Base-by-base conservation (phyloP, 208 protist species). In the Leishmania martiniquensis region DNA sequence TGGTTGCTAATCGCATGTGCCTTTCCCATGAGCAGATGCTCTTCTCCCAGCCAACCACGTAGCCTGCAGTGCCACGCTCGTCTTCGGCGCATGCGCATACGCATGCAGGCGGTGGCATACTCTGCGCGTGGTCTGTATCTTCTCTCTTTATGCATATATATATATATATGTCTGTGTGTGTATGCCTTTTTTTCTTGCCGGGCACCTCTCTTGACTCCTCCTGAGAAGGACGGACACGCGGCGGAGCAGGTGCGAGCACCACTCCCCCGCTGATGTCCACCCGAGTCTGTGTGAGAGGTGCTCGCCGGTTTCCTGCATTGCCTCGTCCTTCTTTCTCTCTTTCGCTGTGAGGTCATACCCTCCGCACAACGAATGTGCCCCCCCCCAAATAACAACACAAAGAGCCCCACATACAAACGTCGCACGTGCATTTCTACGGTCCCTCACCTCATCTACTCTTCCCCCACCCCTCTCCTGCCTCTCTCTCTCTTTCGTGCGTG, bases 231-330 rank as follows among this genome's bases (percentile, higher is more conserved):
- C 29, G 57, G 57, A 29, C 37, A 63, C 2, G 29, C 57, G 29
- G 57, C 29, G 57, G 57, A 63, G 57, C 9, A 63, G 57, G 57
- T 63, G 29, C 57, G 57, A 32, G 57, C 57, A 63, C 57, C 37
- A 63, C 57, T 63, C 57, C 57, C n/a, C 29, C 57, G 29, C 57
- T 12, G 13, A 25, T 63, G 57, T 29, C 29, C 32, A 29, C 57
- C 57, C 57, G 29, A 63, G 57, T 63, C 57, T 2, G 57, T 59
- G 47, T 63, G 29, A 37, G 25, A 29, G 25, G 29, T 20, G 10
- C 4, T 37, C 29, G 4, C 20, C 29, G 29, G 29, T 63, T 63
- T 63, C 29, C 7, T 37, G 32, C 57, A 7, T 34, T 13, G 13
- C 20, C 25, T 39, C 57, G 32, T 63, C 29, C 25, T 9, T 63